Evolutionary conservation across 108 stramenopile species (phyloP).

Genomic region (Fragilariopsis cylindrus): DNA sequence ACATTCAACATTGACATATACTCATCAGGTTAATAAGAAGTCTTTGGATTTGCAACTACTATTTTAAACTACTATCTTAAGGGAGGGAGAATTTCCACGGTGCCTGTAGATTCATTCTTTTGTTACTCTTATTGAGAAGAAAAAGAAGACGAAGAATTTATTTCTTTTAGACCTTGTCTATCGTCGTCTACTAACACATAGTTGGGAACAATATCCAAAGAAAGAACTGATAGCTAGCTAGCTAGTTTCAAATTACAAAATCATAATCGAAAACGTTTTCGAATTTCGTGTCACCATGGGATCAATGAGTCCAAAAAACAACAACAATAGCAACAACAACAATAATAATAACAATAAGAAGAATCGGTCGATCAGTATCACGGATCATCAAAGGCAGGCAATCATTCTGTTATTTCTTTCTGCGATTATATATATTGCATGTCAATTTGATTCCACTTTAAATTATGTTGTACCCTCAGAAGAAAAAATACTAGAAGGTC

Average conservation of each 20-base stretch:
- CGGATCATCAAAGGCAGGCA: slow-evolving; percentile 14
- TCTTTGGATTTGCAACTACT: too few relatives aligned
- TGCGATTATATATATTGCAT: slow-evolving; percentile 7
- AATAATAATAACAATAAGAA: not conserved
- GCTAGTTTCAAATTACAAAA: not conserved
- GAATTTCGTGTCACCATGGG: not conserved
- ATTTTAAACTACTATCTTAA: too few relatives aligned
- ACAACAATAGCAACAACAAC: not conserved
- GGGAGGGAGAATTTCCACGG: too few relatives aligned
- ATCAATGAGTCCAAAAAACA: not conserved
- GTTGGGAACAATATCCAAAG: not conserved
- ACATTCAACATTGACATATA: too few relatives aligned
- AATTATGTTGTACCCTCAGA: not conserved
- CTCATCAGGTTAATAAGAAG: too few relatives aligned
- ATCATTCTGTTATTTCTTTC: slow-evolving; percentile 10
- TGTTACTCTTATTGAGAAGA: too few relatives aligned
- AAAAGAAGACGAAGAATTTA: too few relatives aligned
- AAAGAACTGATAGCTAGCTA: not conserved
- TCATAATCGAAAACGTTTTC: not conserved
- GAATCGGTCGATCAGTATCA: not conserved
- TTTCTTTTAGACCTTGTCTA: not conserved
- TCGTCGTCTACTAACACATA: not conserved
- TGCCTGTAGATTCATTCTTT: too few relatives aligned
- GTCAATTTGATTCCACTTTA: slow-evolving; percentile 10
- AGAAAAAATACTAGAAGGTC: not conserved